Percentiles rank a stretch among this genome's conserved stretches.
Conservation (phyloP, 805 yeast species). For the Cyberlindnera galapagoensis region DNA sequence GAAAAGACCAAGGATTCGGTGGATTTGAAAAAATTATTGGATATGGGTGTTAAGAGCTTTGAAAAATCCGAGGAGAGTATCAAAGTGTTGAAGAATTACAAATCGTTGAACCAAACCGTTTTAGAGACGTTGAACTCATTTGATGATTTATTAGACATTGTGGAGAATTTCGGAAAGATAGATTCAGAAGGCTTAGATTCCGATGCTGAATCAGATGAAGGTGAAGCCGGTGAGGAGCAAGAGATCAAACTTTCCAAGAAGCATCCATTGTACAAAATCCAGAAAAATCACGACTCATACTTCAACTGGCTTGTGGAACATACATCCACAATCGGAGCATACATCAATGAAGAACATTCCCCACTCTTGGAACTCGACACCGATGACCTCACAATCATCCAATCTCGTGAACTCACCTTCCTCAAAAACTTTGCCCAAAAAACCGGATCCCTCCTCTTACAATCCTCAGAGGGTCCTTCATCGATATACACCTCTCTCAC, state of each 20-base stretch:
- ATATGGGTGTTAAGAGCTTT: slow-evolving; percentile 41
- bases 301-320: slow-evolving; percentile 40
- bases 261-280: slow-evolving; percentile 51
- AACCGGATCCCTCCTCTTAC: slow-evolving; percentile 56
- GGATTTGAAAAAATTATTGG: slow-evolving; percentile 30
- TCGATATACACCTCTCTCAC: slow-evolving; percentile 46
- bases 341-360: slow-evolving; percentile 12
- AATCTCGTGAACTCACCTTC: slow-evolving; percentile 21
- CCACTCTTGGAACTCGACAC: slow-evolving; percentile 8
- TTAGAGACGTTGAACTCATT: slow-evolving; percentile 50
- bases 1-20: slow-evolving; percentile 27
- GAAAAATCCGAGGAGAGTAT: slow-evolving; percentile 33
- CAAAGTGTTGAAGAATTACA: slow-evolving; percentile 21
- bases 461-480: slow-evolving; percentile 59
- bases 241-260: slow-evolving; percentile 32
- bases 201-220: slow-evolving; percentile 45
- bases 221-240: slow-evolving; percentile 29
- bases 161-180: slow-evolving; percentile 57
- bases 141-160: slow-evolving; percentile 64
- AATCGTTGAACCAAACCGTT: slow-evolving; percentile 33
- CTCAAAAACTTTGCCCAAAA: slow-evolving; percentile 38
- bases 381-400: slow-evolving; percentile 12
- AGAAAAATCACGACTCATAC: slow-evolving; percentile 33
- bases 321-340: slow-evolving; percentile 19
- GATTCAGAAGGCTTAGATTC: slow-evolving; percentile 54